Percentiles rank a stretch among this genome's conserved stretches.
phyloP scores from a whole-genome alignment of 2,329 filamentous ascomycete genomes.

The Elsinoe ampelina region DNA sequence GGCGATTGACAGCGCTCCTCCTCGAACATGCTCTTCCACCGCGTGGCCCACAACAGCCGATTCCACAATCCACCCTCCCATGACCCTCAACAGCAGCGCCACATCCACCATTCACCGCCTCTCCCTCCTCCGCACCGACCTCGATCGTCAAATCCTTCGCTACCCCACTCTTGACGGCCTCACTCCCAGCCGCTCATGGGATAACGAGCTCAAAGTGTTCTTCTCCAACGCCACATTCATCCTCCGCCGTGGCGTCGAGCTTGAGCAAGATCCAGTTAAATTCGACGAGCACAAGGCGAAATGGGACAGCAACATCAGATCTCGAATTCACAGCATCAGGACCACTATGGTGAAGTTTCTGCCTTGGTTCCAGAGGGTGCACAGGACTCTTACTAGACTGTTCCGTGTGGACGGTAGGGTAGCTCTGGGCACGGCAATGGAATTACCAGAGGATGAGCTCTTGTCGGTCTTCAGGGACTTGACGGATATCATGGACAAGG shows the following conservation, averaged over 20 bases:
- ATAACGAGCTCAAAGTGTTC: not conserved
- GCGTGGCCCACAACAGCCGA: not conserved
- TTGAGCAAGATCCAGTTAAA: not conserved
- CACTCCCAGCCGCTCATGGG: not conserved
- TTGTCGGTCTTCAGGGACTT: not conserved
- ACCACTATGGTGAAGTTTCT: not conserved
- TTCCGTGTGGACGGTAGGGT: not conserved
- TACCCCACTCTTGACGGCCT: not conserved
- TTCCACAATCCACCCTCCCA: not conserved
- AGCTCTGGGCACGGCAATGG: not conserved
- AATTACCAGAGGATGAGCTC: not conserved
- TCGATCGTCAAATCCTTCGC: not conserved
- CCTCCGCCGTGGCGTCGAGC: not conserved
- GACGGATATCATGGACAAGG: not conserved
- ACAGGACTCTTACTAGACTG: not conserved
- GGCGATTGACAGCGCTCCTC: too few species aligned
- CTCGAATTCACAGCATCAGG: not conserved
- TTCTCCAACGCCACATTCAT: not conserved
- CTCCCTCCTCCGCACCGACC: not conserved
- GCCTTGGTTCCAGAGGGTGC: not conserved
- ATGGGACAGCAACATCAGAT: not conserved
- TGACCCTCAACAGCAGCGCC: not conserved
- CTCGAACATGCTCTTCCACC: not conserved
- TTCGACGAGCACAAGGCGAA: not conserved
- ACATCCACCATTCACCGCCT: not conserved